Evolutionary conservation across 176 grass and related monocot genomes (phyloP).

Genomic region (Oryza meyeriana): DNA sequence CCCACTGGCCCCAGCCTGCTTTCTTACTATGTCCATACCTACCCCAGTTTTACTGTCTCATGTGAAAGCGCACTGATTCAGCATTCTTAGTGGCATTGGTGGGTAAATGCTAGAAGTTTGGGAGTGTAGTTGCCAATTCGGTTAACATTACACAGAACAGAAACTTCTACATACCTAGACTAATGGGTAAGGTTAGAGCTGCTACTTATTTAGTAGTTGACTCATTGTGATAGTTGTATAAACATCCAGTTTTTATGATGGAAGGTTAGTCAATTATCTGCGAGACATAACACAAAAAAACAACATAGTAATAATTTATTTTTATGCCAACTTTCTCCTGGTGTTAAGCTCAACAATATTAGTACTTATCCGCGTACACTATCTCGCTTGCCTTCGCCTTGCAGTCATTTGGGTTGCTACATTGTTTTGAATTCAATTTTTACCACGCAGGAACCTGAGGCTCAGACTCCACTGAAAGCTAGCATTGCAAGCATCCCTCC

Average conservation of each 20-base stretch:
- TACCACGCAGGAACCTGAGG: slow-evolving; percentile 45
- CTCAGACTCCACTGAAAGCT: slow-evolving; percentile 43
- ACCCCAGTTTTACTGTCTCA: not conserved
- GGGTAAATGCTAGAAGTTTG: slow-evolving; percentile 7
- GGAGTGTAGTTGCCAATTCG: not conserved
- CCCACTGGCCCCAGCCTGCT: slow-evolving; percentile 10
- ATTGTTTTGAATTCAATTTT: slow-evolving; percentile 36
- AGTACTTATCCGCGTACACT: not conserved
- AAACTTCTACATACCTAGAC: not conserved
- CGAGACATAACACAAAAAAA: not conserved
- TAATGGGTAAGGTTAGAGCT: not conserved
- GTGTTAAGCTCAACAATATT: not conserved
- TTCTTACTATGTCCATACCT: slow-evolving; percentile 11
- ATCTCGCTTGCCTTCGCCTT: not conserved
- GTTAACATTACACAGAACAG: not conserved
- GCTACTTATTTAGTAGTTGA: not conserved
- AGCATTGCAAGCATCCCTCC: slow-evolving; percentile 57
- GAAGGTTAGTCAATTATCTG: not conserved
- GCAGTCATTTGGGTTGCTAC: slow-evolving; percentile 1
- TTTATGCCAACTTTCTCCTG: slow-evolving; percentile 13
- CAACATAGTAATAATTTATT: not conserved
- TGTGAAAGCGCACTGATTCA: not conserved
- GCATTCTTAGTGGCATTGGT: slow-evolving; percentile 6
- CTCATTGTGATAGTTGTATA: not conserved
- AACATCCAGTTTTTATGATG: slow-evolving; percentile 7